These are phyloP conservation scores for Echinochloa phyllopogon DNA, from an alignment of 176 grass and related monocot genomes.

Conservation along the genomic window DNA sequence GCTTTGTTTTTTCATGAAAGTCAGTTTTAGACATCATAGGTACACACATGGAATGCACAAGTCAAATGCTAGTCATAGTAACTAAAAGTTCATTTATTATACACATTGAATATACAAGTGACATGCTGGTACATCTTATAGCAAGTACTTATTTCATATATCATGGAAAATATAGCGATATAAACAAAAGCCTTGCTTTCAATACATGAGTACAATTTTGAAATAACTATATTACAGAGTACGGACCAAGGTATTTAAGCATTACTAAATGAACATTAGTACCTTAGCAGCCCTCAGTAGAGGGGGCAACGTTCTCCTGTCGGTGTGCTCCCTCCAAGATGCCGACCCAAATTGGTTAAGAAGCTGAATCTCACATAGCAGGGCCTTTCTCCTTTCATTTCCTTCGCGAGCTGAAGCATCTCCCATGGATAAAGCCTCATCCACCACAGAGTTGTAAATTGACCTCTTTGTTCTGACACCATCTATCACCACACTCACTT, in stretches of 20 bases:
- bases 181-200: background rate
- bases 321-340: slow-evolving; percentile 33
- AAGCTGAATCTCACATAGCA: slow-evolving; percentile 65
- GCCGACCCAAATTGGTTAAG: slow-evolving; percentile 57
- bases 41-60: background rate
- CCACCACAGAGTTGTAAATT: slow-evolving; percentile 52
- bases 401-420: slow-evolving; percentile 40
- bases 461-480: slow-evolving; percentile 54
- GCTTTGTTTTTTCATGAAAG: background rate
- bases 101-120: background rate
- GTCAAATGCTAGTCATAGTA: background rate
- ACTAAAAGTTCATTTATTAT: background rate
- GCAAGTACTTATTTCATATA: background rate
- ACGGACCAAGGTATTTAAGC: slow-evolving; percentile 1
- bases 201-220: slow-evolving; percentile 1
- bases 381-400: slow-evolving; percentile 53
- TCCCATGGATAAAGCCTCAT: slow-evolving; percentile 59
- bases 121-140: background rate
- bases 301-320: slow-evolving; percentile 53
- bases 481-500: slow-evolving; percentile 54
- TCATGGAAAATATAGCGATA: background rate
- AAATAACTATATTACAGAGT: background rate
- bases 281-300: slow-evolving; percentile 67
- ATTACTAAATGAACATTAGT: background rate
- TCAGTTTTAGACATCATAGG: background rate